Conservation (phyloP, 305 asterid species). For the Fraxinus paxiana region DNA sequence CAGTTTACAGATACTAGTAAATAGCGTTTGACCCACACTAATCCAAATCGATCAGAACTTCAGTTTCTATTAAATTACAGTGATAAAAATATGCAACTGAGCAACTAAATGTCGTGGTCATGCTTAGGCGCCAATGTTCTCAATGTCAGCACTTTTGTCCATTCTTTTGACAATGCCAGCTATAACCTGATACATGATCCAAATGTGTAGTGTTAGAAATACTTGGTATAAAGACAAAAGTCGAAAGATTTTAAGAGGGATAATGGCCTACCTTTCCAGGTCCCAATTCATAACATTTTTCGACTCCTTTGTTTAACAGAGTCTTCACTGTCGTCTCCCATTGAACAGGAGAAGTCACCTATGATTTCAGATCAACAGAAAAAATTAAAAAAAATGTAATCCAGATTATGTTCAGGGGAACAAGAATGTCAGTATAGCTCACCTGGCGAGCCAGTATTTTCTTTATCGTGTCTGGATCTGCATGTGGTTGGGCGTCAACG, state of each 20-base stretch:
- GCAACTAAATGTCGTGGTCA: not conserved
- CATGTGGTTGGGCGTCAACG: constrained; percentile 75
- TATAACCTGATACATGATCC: constrained; percentile 32
- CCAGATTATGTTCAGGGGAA: constrained; percentile 2
- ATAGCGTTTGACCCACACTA: not conserved
- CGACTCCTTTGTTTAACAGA: constrained; percentile 59
- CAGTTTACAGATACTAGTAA: not conserved
- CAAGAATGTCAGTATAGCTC: not conserved
- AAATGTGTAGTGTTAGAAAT: not conserved
- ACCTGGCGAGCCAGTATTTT: constrained; percentile 88
- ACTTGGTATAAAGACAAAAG: not conserved
- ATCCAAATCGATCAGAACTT: not conserved
- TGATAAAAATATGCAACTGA: not conserved
- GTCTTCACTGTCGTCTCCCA: constrained; percentile 94
- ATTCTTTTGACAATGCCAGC: constrained; percentile 50
- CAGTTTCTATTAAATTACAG: not conserved
- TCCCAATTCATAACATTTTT: constrained; percentile 86
- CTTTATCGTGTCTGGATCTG: constrained; percentile 74
- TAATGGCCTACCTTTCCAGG: constrained; percentile 59
- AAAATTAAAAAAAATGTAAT: not conserved
- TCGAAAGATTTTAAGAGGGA: not conserved
- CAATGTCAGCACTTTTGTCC: constrained; percentile 44
- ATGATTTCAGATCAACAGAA: not conserved
- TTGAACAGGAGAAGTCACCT: constrained; percentile 98
- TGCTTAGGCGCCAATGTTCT: constrained; percentile 36